Base-by-base conservation (phyloP, 169 alveolate genomes). In the Babesia ovis region DNA sequence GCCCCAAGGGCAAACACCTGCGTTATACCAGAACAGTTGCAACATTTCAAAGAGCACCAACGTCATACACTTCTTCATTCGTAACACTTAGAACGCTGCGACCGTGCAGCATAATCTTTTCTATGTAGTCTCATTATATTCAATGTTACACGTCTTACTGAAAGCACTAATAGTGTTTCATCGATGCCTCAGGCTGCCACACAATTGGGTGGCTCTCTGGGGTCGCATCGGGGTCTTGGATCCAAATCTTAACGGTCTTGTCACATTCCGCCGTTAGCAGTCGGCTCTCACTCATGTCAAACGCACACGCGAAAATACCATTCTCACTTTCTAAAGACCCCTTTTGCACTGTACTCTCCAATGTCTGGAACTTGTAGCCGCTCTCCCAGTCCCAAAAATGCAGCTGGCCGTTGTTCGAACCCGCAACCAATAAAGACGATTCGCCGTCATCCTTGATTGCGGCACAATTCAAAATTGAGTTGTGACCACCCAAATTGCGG, bases 251-350 rank as follows among this genome's bases (percentile, higher is more conserved):
- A 53, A 98, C 96, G 11, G 99, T 96, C 88, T 98, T 97, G 88
- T 98, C 99, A 60, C 99, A 97, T 71, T 97, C 99, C 14, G 97
- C 99, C 23, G 99, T 97, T 41, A 98, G 91, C 58, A 98, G 77
- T 69, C 99, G 95, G 42, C 96, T 90, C 69, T 94, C 98, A 70
- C 97, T 92, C 84, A 90, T 91, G 85, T 98, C 99, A 74, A 98
- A 95, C 25, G 90, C 91, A 84, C 95, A 75, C 51, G 94, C 93
- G 77, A 95, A 94, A 12, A 97, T 96, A 18, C 97, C 98, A 73
- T 95, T 95, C 86, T 98, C 99, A 71, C 98, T 94, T 35, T 93
- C 95, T 53, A 98, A 84, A 9, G 99, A 95, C 20, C 99, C 99
- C 20, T 99, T 98, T 71, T 97, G 97, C 25, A 96, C 96, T 42